These are phyloP conservation scores for Corniculantispora saksenae DNA, from an alignment of 2,329 filamentous ascomycete genomes.

Conservation along the genomic window DNA sequence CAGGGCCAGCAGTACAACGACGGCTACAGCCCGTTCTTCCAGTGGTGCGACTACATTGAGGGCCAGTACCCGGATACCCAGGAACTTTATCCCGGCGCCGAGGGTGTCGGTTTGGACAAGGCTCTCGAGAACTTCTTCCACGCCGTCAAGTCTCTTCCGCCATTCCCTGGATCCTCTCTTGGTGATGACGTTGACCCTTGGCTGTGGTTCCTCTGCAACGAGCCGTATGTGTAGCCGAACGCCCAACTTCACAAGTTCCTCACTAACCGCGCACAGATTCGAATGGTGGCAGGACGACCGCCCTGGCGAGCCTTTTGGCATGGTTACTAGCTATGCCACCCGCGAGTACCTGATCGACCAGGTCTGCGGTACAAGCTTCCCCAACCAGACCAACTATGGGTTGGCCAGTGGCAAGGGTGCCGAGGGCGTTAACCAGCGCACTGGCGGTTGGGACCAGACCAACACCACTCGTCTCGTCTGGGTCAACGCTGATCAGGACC, in stretches of 20 bases:
- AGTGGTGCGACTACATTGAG: slow-evolving; percentile 38
- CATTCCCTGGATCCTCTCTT: neutral
- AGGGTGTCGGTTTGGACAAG: neutral
- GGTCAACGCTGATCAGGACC: slow-evolving; percentile 16
- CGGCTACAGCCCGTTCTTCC: slow-evolving; percentile 37
- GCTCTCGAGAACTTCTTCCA: neutral
- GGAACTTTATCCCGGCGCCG: neutral
- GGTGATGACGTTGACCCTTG: neutral
- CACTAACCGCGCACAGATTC: neutral
- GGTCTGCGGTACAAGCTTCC: neutral
- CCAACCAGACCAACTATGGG: slow-evolving; percentile 5
- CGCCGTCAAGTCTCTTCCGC: neutral
- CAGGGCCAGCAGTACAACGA: slow-evolving; percentile 37
- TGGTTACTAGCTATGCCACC: neutral
- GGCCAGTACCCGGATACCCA: slow-evolving; percentile 11
- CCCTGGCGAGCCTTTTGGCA: neutral
- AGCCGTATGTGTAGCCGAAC: neutral
- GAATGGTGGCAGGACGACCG: slow-evolving; percentile 2
- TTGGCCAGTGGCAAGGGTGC: slow-evolving; percentile 40
- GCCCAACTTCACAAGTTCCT: neutral
- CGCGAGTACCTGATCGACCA: neutral
- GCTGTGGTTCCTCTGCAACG: slow-evolving; percentile 6
- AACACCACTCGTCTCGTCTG: slow-evolving; percentile 15
- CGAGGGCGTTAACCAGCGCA: slow-evolving; percentile 34
- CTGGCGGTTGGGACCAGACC: slow-evolving; percentile 12